A percentile compares a stretch with the other conserved stretches of the same genome.
Evolutionary conservation across 768 basidiomycete species (phyloP).

Genomic region (Leccinum incarnatum): DNA sequence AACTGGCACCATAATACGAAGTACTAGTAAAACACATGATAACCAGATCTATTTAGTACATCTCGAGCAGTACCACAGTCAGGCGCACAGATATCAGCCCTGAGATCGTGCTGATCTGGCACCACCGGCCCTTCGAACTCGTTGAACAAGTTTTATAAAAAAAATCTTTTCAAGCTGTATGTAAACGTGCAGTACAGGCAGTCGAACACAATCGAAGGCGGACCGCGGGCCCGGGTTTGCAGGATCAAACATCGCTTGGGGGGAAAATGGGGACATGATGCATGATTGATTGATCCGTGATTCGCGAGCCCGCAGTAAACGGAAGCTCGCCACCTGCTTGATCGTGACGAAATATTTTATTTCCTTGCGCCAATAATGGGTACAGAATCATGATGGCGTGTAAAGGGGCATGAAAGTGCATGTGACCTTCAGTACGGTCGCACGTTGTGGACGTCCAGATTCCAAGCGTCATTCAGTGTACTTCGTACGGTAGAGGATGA

Average conservation of each 20-base stretch:
- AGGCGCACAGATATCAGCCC: constrained; percentile 64
- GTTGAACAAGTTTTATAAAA: constrained; percentile 28
- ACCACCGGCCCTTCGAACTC: constrained; percentile 41
- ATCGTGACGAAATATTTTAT: not conserved
- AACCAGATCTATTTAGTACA: not conserved
- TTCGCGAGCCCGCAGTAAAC: not conserved
- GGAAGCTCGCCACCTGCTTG: not conserved
- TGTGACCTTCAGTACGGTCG: constrained; percentile 6
- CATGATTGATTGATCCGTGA: not conserved
- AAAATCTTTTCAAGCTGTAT: not conserved
- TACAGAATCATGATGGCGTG: not conserved
- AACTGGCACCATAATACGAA: too few relatives aligned
- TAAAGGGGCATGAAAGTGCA: constrained; percentile 2
- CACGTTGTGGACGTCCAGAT: constrained; percentile 42
- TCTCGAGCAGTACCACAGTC: constrained; percentile 29
- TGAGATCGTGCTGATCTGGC: constrained; percentile 66
- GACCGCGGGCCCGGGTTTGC: not conserved
- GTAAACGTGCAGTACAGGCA: not conserved
- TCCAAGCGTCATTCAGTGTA: constrained; percentile 33
- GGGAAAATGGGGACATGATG: not conserved
- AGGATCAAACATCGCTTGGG: not conserved
- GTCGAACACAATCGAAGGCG: not conserved
- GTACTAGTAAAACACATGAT: constrained; percentile 16
- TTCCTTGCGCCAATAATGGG: not conserved
- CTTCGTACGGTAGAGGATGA: not conserved